Percentiles rank a stretch among this genome's conserved stretches.
These are phyloP conservation scores for Diaporthe eres DNA, from an alignment of 2,329 filamentous ascomycete species.

Conservation along the genomic window DNA sequence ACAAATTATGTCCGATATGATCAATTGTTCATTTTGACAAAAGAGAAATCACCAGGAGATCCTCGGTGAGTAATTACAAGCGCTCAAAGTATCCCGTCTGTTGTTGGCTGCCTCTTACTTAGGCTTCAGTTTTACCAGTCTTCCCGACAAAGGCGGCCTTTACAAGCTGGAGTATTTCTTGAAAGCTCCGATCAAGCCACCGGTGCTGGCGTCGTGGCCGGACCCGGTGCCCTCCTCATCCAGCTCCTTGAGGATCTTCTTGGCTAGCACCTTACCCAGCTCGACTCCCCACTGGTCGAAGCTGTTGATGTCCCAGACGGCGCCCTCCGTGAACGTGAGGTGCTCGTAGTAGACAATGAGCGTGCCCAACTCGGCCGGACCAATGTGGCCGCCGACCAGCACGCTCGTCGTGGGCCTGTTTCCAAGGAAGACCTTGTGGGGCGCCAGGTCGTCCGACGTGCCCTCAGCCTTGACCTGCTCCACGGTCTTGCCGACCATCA, in stretches of 20 bases:
- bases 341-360: constrained; percentile 99
- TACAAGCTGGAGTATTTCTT: constrained; percentile 78
- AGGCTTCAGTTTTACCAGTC: background rate
- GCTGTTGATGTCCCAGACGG: constrained; percentile 99
- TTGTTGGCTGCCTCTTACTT: background rate
- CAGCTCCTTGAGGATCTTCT: constrained; percentile 89
- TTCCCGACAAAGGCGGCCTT: background rate
- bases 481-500: constrained; percentile 91
- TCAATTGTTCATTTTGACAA: background rate
- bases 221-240: constrained; percentile 80
- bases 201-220: constrained; percentile 89
- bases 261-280: constrained; percentile 95
- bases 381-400: constrained; percentile 90
- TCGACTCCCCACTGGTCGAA: constrained; percentile 99
- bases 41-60: background rate
- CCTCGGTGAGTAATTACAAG: background rate
- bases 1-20: background rate
- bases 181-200: constrained; percentile 90
- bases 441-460: constrained; percentile 80
- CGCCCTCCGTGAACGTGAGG: constrained; percentile 96
- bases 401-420: constrained; percentile 98
- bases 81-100: background rate
- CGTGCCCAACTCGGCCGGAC: constrained; percentile 91
- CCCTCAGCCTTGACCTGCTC: constrained; percentile 85
- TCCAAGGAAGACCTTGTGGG: constrained; percentile 99